Conservation (phyloP, 257 asterid species). For the Scutellaria baicalensis region DNA sequence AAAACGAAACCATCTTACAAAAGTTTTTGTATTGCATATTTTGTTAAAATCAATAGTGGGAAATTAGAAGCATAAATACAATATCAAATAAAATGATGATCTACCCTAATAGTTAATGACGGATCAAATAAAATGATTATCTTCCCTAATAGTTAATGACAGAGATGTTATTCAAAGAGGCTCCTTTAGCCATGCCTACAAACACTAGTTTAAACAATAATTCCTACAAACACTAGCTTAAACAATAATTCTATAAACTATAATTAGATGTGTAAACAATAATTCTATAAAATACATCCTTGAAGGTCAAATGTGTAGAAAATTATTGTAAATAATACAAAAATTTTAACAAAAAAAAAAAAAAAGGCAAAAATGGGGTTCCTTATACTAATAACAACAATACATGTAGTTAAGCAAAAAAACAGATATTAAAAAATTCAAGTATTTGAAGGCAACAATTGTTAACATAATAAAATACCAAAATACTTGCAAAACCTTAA, state of each 20-base stretch:
- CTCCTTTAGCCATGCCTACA: background rate
- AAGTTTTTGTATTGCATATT: too few relatives aligned
- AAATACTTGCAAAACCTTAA: background rate
- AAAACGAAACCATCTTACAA: too few relatives aligned
- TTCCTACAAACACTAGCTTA: background rate
- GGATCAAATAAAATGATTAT: background rate
- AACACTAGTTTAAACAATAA: background rate
- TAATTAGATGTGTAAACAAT: too few relatives aligned
- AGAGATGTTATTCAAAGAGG: slow-evolving; percentile 8
- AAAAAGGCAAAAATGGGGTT: background rate
- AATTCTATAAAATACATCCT: background rate
- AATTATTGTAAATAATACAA: background rate
- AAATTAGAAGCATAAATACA: background rate
- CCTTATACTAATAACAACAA: background rate
- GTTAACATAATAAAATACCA: background rate
- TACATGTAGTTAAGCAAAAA: background rate
- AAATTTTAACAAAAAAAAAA: background rate
- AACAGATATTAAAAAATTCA: background rate
- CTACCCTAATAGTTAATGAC: background rate
- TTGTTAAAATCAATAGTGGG: background rate
- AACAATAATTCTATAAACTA: background rate
- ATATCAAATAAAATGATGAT: background rate
- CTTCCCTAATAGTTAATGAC: background rate
- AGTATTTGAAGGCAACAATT: background rate
- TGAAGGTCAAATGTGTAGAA: background rate